Evolutionary conservation across 305 asterid genomes (phyloP), one percentile per base, ranked within the genome.

Genomic region (Striga hermonthica): DNA sequence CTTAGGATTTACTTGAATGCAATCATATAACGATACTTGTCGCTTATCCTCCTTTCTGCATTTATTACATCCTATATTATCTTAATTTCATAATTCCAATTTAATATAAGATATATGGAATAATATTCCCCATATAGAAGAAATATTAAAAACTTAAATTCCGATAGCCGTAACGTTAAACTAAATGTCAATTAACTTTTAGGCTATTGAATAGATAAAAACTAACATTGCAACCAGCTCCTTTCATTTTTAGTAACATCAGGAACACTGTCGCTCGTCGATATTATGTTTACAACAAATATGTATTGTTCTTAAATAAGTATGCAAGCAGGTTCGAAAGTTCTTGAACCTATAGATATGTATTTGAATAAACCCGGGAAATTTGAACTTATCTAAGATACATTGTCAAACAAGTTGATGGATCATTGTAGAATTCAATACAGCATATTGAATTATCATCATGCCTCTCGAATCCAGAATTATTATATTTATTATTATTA

Each of bases 231-330:
- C 40, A 41, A 62, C 43, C 31, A 9, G 56, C 66, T 11, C 40
- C 49, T 41, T 45, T 40, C 43, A 61, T 44, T 45, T 28, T 35
- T 1, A 41, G 47, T 28, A 44, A 14, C 22, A 14, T 15, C 49
- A 43, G 56, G 11, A 62, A 22, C 11, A 31, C 22, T 15, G 28
- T 44, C 7, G 54, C 22, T 14, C 10, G 13, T 14, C 10, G 1
- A 22, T 44, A 43, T 38, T 57, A 9, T 57, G 31, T 22, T 22
- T 22, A 22, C 31, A 22, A 31, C 37, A 41, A 39, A 57, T 3
- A 34, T 11, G 10, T 36, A 57, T 9, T 9, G 22, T 62, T 62
- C 28, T 44, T 44, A 22, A 61, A 60, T 53, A 60, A 41, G 65
- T 41, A 14, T 40, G n/a, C 8, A 14, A 40, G n/a, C 8, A 1